Conservation (phyloP, 192 early-diverging fungal genomes). For the Rhizophagus sp. region DNA sequence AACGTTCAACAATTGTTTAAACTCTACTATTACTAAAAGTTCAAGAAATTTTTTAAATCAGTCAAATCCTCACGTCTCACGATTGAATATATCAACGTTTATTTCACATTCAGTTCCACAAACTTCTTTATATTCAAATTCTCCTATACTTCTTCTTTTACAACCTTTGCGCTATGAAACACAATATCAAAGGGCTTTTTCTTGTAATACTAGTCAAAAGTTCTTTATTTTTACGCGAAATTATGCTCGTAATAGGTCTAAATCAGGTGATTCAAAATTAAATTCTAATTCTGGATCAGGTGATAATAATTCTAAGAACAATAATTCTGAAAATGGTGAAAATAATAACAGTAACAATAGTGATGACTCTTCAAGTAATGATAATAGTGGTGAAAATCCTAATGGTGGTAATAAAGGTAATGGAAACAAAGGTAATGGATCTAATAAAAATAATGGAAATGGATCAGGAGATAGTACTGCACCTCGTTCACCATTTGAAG, state of each 20-base stretch:
- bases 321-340: slow-evolving; percentile 15
- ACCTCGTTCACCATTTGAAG: slow-evolving; percentile 38
- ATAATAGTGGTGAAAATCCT: slow-evolving; percentile 26
- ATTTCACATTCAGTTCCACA: too few relatives aligned
- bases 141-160: neutral
- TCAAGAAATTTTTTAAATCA: too few relatives aligned
- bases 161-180: neutral
- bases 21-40: too few relatives aligned
- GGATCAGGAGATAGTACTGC: slow-evolving; percentile 35
- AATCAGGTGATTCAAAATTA: neutral
- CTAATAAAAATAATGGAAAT: slow-evolving; percentile 36
- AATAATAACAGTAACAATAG: neutral
- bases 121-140: too few relatives aligned
- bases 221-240: neutral
- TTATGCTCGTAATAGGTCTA: neutral
- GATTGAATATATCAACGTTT: too few relatives aligned
- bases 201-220: neutral
- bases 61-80: too few relatives aligned
- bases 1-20: too few relatives aligned
- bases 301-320: neutral
- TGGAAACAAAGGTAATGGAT: slow-evolving; percentile 29
- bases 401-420: neutral
- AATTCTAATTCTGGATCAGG: neutral
- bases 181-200: neutral
- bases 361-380: slow-evolving; percentile 9